Conservation (phyloP, 768 basidiomycete species). For the Pulveroboletus sp. region DNA sequence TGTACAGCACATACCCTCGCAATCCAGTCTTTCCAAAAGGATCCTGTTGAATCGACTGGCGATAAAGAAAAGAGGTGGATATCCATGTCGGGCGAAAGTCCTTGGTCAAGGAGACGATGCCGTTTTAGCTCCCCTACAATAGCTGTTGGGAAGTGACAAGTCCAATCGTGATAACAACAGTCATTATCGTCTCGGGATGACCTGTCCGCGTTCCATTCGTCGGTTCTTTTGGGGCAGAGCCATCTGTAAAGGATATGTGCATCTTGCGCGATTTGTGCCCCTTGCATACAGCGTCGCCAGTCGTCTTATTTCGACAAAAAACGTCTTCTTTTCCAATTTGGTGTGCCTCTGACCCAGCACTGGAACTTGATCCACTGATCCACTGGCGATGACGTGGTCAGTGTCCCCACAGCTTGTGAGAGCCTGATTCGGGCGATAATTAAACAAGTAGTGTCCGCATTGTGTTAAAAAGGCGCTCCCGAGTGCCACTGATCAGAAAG, state of each 20-base stretch:
- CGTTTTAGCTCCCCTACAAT: not conserved
- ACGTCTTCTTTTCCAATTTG: not conserved
- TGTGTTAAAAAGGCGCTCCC: not conserved
- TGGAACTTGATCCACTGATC: not conserved
- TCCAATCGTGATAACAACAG: not conserved
- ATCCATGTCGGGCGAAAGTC: not conserved
- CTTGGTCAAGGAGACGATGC: not conserved
- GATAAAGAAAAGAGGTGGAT: not conserved
- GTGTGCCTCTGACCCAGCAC: not conserved
- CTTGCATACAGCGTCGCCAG: not conserved
- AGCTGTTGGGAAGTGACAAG: not conserved
- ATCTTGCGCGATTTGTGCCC: not conserved
- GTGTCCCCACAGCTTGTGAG: not conserved
- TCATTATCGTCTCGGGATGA: not conserved
- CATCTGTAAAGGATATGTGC: not conserved
- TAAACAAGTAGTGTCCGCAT: not conserved
- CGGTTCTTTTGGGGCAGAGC: not conserved
- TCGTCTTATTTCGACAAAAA: not conserved
- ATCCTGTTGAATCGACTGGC: not conserved
- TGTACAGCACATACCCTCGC: not conserved
- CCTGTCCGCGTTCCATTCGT: not conserved
- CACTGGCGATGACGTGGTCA: not conserved
- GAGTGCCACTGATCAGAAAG: slow-evolving; percentile 7
- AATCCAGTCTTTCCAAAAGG: not conserved
- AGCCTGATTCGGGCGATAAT: not conserved